Evolutionary conservation across 257 asterid species (phyloP), one percentile per base, ranked within the genome.

Genomic region (Linderniella brevidens): DNA sequence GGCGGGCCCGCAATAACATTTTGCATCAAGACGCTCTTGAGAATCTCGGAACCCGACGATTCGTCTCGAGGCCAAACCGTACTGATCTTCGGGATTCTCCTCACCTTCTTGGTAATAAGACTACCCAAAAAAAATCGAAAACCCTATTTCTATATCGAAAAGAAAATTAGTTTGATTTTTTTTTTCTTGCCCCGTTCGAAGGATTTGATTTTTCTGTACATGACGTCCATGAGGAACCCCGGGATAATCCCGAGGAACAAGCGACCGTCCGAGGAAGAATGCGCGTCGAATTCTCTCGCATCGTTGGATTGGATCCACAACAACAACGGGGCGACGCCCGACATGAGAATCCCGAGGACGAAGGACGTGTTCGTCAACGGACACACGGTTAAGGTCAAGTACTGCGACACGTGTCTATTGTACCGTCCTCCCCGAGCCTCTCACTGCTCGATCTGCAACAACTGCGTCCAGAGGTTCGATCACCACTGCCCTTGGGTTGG

Each of bases 401-500:
- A 55, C 63, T 82, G 95, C 20, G 95, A 87, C 41, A 87, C 97
- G 49, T 87, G 97, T 54, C 57, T 77, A 59, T 54, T 87, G 11
- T 87, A 83, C 63, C 93, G 95, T 43, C 93, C 97, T 1, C 92
- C 95, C 16, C 95, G 95, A 38, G 87, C 92, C 10, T 87, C 95
- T 56, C 95, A 88, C 70, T 88, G 95, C 82, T 87, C 97, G 5
- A 72, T 83, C 49, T 87, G 95, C 88, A 87, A 87, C 66, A 87
- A 80, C 60, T 88, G 98, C 17, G 94, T 88, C 61, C 78, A 84
- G 79, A 76, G 92, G 61, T 80, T 88, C 17, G 98, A 88, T 80
- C 98, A 88, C 61, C 98, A 84, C 68, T 88, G 98, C 55, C 95
- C 98, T 0, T 88, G 93, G 95, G 86, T 84, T 41, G 95, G 94